These are phyloP conservation scores for Kingdonia uniflora DNA, from an alignment of 164 flowering plant species.

Conservation along the genomic window DNA sequence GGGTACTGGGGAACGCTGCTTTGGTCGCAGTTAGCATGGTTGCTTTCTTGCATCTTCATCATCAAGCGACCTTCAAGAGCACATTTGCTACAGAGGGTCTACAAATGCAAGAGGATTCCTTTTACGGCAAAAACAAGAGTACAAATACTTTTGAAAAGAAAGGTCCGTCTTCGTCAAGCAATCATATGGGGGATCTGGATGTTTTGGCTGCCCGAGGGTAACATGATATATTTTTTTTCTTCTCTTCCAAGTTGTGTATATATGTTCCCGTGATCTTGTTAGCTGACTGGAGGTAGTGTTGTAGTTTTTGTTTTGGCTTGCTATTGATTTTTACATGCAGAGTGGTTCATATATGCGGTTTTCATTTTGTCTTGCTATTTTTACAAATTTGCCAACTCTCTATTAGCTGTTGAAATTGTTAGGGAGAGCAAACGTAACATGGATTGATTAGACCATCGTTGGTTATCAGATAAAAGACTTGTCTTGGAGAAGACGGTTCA, in stretches of 20 bases:
- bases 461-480: no score
- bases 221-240: background rate
- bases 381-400: no score
- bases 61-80: background rate
- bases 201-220: slow-evolving; percentile 1
- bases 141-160: background rate
- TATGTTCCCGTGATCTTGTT: background rate
- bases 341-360: background rate
- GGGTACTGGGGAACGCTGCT: slow-evolving; percentile 79
- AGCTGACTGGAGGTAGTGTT: background rate
- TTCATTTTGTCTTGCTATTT: background rate
- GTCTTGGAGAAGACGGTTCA: no score
- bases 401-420: no score
- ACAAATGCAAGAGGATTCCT: slow-evolving; percentile 1
- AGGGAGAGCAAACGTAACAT: no score
- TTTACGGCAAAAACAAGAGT: background rate
- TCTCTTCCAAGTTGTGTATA: background rate
- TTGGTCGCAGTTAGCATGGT: slow-evolving; percentile 3
- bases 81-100: background rate
- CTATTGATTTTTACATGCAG: no score
- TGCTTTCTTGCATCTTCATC: slow-evolving; percentile 1
- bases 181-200: background rate
- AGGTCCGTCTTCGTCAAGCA: background rate
- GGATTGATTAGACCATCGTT: no score
- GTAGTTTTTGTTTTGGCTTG: no score